Evolutionary conservation across 768 basidiomycete species (phyloP).

Genomic region (Russula virescens): DNA sequence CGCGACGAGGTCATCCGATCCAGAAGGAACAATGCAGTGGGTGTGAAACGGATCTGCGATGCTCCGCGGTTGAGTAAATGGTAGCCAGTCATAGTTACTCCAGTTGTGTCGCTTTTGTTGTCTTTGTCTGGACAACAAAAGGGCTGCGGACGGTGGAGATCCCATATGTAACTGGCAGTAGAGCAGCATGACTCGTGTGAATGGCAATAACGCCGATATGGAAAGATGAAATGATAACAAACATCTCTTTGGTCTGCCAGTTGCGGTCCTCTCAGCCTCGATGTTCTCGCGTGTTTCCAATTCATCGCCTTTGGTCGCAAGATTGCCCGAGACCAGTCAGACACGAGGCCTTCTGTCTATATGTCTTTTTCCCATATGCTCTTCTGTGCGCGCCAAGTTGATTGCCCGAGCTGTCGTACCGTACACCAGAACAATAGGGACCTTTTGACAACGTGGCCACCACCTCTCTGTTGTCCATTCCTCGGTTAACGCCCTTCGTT

Average conservation of each 20-base stretch:
- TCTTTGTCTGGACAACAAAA: background rate
- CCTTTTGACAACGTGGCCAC: conserved; percentile 16
- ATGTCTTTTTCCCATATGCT: conserved; percentile 24
- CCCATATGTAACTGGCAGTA: too few relatives aligned
- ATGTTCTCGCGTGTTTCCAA: conserved; percentile 28
- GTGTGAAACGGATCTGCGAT: background rate
- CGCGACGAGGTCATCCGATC: background rate
- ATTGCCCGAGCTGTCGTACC: conserved; percentile 19
- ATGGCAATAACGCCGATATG: conserved; percentile 1
- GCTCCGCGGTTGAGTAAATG: background rate
- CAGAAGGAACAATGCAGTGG: background rate
- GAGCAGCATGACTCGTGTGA: conserved; percentile 7
- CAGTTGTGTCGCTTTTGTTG: too few relatives aligned
- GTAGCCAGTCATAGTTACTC: background rate
- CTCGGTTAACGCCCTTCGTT: conserved; percentile 16
- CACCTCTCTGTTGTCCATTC: conserved; percentile 18
- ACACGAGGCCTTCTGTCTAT: conserved; percentile 19
- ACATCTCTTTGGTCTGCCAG: conserved; percentile 10
- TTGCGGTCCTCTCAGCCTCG: conserved; percentile 28
- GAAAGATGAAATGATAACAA: conserved; percentile 12
- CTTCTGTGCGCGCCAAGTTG: conserved; percentile 21
- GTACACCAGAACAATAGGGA: conserved; percentile 23
- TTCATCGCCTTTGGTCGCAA: conserved; percentile 16
- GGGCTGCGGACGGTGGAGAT: too few relatives aligned
- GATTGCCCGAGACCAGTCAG: conserved; percentile 12